Base-by-base conservation (phyloP, 257 asterid genomes). In the Jaltomata sinuosa region DNA sequence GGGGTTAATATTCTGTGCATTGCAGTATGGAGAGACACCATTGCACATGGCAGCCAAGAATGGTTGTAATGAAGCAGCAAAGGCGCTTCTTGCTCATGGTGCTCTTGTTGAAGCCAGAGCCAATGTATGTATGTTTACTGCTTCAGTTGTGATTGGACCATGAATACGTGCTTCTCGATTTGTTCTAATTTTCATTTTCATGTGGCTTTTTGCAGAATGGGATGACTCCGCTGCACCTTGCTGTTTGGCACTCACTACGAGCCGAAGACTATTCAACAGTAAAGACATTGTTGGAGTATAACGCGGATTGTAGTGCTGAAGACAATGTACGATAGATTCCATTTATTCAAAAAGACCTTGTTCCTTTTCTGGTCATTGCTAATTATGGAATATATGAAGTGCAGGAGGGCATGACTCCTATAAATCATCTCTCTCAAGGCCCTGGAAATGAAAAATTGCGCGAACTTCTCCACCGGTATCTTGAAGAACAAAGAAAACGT, bases 31-130 rank as follows among this genome's bases (percentile, higher is more conserved):
- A 71, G 99, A 97, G 91, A 95, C 98, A 67, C 98, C 99, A 52
- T 88, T 97, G 90, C 99, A 97, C 86, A 97, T 97, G 99, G 98
- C 99, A 82, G 97, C 97, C 80, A 97, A 97, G 91, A 97, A 94
- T 89, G 99, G 99, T 79, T 94, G 98, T 82, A 94, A 92, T 84
- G 98, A 95, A 87, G 91, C 98, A 85, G 96, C 92, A 68, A 91
- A 93, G 87, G 52, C 91, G 88, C 98, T 97, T 89, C 97, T 97
- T 68, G 89, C 95, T 87, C 94, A 83, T 87, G 98, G 98, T 82
- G 98, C 98, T 62, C 76, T 87, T 87, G 80, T 92, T 47, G 99
- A 94, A 91, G 97, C 99, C 90, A 97, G 90, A 91, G 99, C 99
- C 84, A 95, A 94, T 87, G 99, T 95, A 74, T 69, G 95, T 81